Percentiles rank a stretch among this genome's conserved stretches.
Conservation (phyloP, 345 rosid species). For the Pistacia integerrima region DNA sequence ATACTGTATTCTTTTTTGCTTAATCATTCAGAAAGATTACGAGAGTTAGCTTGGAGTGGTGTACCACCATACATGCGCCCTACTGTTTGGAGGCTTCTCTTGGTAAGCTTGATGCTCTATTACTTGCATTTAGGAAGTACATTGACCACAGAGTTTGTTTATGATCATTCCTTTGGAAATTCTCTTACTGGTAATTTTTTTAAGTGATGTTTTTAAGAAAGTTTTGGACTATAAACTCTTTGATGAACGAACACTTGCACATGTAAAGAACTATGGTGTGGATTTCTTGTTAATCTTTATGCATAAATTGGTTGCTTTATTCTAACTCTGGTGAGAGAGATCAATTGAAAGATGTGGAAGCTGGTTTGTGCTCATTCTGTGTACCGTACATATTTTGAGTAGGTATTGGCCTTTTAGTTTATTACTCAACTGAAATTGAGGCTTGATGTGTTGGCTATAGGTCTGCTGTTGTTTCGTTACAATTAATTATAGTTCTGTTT, state of each 20-base stretch:
- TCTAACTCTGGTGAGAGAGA: neutral
- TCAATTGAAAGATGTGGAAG: neutral
- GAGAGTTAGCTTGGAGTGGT: conserved; percentile 97
- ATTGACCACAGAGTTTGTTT: neutral
- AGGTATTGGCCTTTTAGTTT: neutral
- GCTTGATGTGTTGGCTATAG: neutral
- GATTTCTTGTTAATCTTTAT: neutral
- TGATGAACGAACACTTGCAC: neutral
- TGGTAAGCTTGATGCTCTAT: conserved; percentile 58
- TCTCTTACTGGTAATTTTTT: neutral
- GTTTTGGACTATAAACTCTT: too few species aligned
- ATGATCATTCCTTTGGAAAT: neutral
- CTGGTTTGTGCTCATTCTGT: neutral
- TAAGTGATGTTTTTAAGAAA: neutral
- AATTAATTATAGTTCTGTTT: conserved; percentile 4
- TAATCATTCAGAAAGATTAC: conserved; percentile 66
- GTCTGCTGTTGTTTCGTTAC: neutral
- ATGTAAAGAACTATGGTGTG: neutral
- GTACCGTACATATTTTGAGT: neutral
- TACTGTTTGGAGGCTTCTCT: conserved; percentile 87
- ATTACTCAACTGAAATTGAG: neutral
- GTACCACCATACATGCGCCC: conserved; percentile 94
- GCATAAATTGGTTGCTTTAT: neutral
- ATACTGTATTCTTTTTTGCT: neutral
- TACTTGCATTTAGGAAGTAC: conserved; percentile 11